Base-by-base conservation (phyloP, 768 basidiomycete genomes). In the Lactarius sanguifluus region DNA sequence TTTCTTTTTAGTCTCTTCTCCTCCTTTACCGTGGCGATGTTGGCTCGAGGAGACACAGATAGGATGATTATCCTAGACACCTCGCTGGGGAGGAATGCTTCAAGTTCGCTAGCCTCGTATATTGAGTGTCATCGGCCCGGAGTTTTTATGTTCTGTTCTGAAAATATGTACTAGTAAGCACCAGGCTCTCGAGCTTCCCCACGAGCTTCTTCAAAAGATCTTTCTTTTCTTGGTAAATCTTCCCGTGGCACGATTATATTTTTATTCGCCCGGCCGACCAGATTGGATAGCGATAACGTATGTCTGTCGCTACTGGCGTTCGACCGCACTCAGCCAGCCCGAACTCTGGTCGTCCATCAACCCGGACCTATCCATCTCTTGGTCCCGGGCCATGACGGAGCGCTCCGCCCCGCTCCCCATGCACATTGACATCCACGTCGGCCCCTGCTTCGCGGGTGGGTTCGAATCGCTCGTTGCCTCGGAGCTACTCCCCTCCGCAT, bases 221-320 rank as follows among this genome's bases (percentile, higher is more conserved):
- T 67, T 63, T 30, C 12, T 59, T 0, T 10, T 59, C 9, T 34
- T 62, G 12, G 52, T 18, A 5, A 6, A 54, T n/a, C 52, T 54
- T 16, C 15, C 5, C 4, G 13, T 5, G 12, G 13, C 15, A 4
- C 38, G 1, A 40, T 0, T 15, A 40, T 38, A 1, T 15, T 15
- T 40, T 40, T 15, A 15, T 40, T 15, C 5, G 38, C 7, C 18
- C 20, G 0, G 18, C 13, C 16, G 30, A 8, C 65, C 66, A 38
- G 23, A 55, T 16, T 67, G 61, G 61, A 38, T 67, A 50, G 7
- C 40, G 12, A 34, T 59, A 9, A 67, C 66, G 2, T 60, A 63
- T 18, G 61, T 67, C 23, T 67, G 66, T 55, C 61, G 62, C 3
- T 58, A 59, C 38, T 67, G 66, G 66, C 61, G 66, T 23, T 43